These are phyloP conservation scores for Aspergillus intermedius DNA, from an alignment of 2,329 filamentous ascomycete genomes.

Conservation along the genomic window DNA sequence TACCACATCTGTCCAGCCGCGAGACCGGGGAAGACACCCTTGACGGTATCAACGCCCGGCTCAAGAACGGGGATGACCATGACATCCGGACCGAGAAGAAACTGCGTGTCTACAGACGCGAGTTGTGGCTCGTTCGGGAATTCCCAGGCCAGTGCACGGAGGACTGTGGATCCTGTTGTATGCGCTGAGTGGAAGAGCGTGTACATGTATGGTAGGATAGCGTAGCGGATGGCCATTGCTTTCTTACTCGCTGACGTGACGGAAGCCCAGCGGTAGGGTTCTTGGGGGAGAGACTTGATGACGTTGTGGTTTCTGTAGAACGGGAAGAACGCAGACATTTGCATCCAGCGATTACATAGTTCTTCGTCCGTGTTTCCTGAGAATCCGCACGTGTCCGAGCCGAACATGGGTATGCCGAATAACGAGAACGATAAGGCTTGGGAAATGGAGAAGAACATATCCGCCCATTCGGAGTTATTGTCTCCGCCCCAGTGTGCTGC, in stretches of 20 bases:
- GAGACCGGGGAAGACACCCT: slow-evolving; percentile 64
- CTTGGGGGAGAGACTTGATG: slow-evolving; percentile 56
- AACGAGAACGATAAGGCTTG: slow-evolving; percentile 69
- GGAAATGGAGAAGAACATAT: slow-evolving; percentile 70
- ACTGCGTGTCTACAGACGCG: slow-evolving; percentile 62
- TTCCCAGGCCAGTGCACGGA: slow-evolving; percentile 68
- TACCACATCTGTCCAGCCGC: slow-evolving; percentile 61
- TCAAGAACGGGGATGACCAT: slow-evolving; percentile 61
- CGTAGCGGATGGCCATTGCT: slow-evolving; percentile 66
- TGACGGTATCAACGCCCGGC: slow-evolving; percentile 55
- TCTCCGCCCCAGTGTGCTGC: slow-evolving; percentile 80
- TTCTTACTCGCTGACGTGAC: slow-evolving; percentile 58
- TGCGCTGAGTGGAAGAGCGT: slow-evolving; percentile 64
- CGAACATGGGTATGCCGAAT: slow-evolving; percentile 73
- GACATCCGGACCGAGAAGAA: slow-evolving; percentile 61
- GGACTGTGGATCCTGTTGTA: slow-evolving; percentile 60
- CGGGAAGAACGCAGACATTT: slow-evolving; percentile 66
- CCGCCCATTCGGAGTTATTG: slow-evolving; percentile 63
- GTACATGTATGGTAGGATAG: slow-evolving; percentile 68
- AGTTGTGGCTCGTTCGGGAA: slow-evolving; percentile 65
- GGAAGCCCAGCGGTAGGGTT: slow-evolving; percentile 63
- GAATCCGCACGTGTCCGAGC: slow-evolving; percentile 65
- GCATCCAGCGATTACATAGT: slow-evolving; percentile 69
- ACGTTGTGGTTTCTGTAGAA: slow-evolving; percentile 74
- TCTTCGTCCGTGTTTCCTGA: slow-evolving; percentile 60